Evolutionary conservation across 345 rosid species (phyloP).

Genomic region (Eutrema heterophyllum): DNA sequence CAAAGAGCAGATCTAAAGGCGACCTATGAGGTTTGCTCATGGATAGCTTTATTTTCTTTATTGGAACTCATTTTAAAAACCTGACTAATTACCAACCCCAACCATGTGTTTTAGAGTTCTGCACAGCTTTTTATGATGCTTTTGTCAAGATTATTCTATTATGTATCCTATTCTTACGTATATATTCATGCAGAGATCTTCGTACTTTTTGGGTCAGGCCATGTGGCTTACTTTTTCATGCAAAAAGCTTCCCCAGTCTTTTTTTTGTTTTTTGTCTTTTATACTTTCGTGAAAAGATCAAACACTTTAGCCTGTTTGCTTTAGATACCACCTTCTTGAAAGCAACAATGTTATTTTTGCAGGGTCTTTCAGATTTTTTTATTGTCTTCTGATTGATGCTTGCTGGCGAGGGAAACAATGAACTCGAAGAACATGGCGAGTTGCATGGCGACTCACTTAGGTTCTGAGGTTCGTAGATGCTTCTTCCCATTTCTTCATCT

Average conservation of each 20-base stretch:
- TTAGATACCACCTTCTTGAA: slow-evolving; percentile 28
- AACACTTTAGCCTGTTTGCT: slow-evolving; percentile 25
- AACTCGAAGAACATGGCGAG: neutral
- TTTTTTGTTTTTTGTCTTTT: slow-evolving; percentile 25
- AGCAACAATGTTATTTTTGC: slow-evolving; percentile 29
- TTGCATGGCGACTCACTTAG: neutral
- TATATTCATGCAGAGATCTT: slow-evolving; percentile 39
- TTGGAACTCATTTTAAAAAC: slow-evolving; percentile 31
- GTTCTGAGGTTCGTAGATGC: slow-evolving; percentile 12
- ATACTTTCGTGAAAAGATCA: slow-evolving; percentile 27
- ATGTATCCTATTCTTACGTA: slow-evolving; percentile 32
- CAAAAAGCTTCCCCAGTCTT: slow-evolving; percentile 32
- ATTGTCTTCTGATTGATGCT: slow-evolving; percentile 25
- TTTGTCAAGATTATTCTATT: slow-evolving; percentile 27
- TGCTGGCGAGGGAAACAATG: slow-evolving; percentile 18
- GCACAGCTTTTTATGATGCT: slow-evolving; percentile 37
- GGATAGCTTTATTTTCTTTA: slow-evolving; percentile 28
- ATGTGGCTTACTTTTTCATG: slow-evolving; percentile 40
- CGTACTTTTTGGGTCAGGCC: slow-evolving; percentile 27
- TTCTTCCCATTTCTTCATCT: neutral
- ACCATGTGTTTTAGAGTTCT: slow-evolving; percentile 35
- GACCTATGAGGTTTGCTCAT: slow-evolving; percentile 26
- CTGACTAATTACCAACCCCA: slow-evolving; percentile 39
- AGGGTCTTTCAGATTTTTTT: slow-evolving; percentile 28
- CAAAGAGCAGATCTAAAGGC: slow-evolving; percentile 37